Base-by-base conservation (phyloP, 495 filamentous ascomycete species). In the Stereocaulon alpinum region DNA sequence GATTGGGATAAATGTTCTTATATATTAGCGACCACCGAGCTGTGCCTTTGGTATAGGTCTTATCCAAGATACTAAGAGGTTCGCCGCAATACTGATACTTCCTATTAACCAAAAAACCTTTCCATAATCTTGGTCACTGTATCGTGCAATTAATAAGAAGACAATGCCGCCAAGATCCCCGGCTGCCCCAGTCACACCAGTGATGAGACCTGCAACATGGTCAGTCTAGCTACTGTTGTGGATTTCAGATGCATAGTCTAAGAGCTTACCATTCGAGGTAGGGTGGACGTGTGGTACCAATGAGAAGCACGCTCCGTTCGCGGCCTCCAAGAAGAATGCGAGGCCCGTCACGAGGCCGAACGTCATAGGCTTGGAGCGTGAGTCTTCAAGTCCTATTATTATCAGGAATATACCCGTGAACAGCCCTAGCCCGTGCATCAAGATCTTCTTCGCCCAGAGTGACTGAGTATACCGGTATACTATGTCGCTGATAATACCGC, bases 131-230 rank as follows among this genome's bases (percentile, higher is more conserved):
- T 66, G 73, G 2, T 82, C 84, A 55, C 77, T 78, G 71, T 90
- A 92, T 59, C 90, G 75, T 73, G 94, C 91, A 59, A 95, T 80
- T 45, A 94, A 79, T n/a, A 86, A 82, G 69, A 91, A 94, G 56
- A 92, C 73, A 32, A 95, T 84, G 14, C 90, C 90, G 1, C 90
- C 90, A 6, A 95, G 67, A 63, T 94, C 92, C 3, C 90, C 90
- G 9, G 82, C 76, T 0, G 87, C 89, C 6, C 90, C 90, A 17
- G 88, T 84, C 37, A 85, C 69, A 37, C 90, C 89, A 14, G 83
- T 86, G n/a, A 95, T 75, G 52, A 93, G 78, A 51, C 79, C 78
- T 82, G 74, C 61, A 75, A 73, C 18, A 29, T 9, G 18, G 20
- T 9, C 10, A 42, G 49, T 52, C 40, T 24, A 52, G 54, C 51